phyloP scores from a whole-genome alignment of 2,329 filamentous ascomycete species.

The Diaporthe vaccinii region DNA sequence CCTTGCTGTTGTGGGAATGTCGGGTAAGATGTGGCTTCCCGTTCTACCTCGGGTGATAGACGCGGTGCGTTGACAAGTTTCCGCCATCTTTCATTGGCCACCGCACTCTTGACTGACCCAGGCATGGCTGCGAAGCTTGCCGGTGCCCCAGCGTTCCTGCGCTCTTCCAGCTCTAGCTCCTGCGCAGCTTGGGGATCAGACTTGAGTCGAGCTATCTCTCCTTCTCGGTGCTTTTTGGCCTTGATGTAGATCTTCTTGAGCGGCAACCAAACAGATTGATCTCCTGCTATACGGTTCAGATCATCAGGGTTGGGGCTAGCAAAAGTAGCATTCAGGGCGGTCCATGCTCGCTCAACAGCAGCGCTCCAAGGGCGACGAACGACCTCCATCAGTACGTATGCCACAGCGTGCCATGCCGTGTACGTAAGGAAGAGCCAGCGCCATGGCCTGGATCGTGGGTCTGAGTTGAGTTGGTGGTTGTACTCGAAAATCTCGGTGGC shows the following conservation, averaged over 20 bases:
- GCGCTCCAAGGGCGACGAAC: constrained; percentile 58
- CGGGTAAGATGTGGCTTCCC: background rate
- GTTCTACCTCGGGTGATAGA: constrained; percentile 38
- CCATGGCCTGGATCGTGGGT: constrained; percentile 63
- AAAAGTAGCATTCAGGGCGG: constrained; percentile 49
- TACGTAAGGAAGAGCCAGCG: constrained; percentile 73
- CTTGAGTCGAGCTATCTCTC: constrained; percentile 64
- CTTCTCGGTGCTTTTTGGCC: constrained; percentile 64
- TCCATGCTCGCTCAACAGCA: constrained; percentile 48
- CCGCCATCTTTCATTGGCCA: constrained; percentile 67
- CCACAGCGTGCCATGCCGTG: constrained; percentile 71
- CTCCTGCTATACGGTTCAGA: constrained; percentile 59
- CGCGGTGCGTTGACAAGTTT: constrained; percentile 56
- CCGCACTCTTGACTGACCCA: constrained; percentile 58
- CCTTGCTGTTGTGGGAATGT: constrained; percentile 20
- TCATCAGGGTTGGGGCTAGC: constrained; percentile 54
- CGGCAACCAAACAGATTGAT: constrained; percentile 66
- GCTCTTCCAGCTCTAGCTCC: constrained; percentile 64
- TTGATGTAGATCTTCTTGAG: constrained; percentile 67
- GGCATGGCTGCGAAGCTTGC: constrained; percentile 63
- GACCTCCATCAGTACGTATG: constrained; percentile 67
- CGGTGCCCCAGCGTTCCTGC: constrained; percentile 55
- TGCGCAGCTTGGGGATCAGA: constrained; percentile 63
- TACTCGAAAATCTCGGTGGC: constrained; percentile 70
- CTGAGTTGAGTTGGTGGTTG: constrained; percentile 65